Conservation (phyloP, 371 early-diverging fungal species). For the Apophysomyces trapeziformis region DNA sequence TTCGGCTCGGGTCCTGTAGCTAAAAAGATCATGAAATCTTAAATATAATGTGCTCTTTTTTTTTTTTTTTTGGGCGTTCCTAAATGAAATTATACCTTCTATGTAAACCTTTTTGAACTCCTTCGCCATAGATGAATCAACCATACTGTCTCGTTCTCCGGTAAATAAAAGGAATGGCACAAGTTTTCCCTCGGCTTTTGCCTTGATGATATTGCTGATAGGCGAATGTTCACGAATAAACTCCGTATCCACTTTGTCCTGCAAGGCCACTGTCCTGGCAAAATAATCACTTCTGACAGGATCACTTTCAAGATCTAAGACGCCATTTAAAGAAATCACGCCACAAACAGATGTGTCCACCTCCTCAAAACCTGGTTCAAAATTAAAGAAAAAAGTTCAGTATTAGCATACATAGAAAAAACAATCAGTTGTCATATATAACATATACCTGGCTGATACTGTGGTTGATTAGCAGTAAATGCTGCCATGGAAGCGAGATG, state of each 20-base stretch:
- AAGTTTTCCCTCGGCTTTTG: slow-evolving; percentile 21
- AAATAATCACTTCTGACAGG: slow-evolving; percentile 34
- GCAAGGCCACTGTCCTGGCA: slow-evolving; percentile 37
- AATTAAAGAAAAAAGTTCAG: too few species aligned
- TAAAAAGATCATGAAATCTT: neutral
- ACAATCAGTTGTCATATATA: too few species aligned
- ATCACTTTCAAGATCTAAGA: slow-evolving; percentile 43
- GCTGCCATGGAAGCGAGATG: slow-evolving; percentile 71
- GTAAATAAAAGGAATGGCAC: slow-evolving; percentile 38
- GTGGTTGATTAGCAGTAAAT: slow-evolving; percentile 63
- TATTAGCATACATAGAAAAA: too few species aligned
- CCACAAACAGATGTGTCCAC: slow-evolving; percentile 71
- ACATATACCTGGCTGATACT: slow-evolving; percentile 57
- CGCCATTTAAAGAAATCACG: slow-evolving; percentile 52
- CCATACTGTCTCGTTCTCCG: slow-evolving; percentile 41
- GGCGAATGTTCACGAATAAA: slow-evolving; percentile 59
- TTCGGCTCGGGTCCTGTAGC: slow-evolving; percentile 13
- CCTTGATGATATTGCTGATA: slow-evolving; percentile 17
- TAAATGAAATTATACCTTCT: slow-evolving; percentile 29
- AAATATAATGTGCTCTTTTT: neutral
- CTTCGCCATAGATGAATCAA: slow-evolving; percentile 22
- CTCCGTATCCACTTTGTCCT: slow-evolving; percentile 33
- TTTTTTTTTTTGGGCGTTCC: too few species aligned
- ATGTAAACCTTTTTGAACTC: slow-evolving; percentile 34
- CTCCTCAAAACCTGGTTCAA: slow-evolving; percentile 59